Evolutionary conservation across 1,139 yeast genomes (phyloP).

Genomic region (Saccharomyces hybrid): DNA sequence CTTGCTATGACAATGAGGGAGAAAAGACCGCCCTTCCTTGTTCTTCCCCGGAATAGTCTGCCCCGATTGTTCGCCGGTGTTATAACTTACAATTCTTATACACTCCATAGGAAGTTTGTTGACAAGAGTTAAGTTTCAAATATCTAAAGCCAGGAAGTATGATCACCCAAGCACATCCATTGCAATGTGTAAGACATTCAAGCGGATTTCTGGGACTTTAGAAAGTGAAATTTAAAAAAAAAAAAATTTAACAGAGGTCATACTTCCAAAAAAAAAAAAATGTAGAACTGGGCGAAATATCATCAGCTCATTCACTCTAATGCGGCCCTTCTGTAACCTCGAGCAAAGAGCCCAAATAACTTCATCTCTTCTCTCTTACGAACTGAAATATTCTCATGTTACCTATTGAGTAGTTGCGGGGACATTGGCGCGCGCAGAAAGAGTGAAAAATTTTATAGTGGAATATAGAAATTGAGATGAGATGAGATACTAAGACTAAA

Average conservation of each 20-base stretch:
- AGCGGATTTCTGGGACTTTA: background rate
- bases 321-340: background rate
- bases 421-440: background rate
- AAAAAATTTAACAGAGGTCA: background rate
- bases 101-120: background rate
- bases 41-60: background rate
- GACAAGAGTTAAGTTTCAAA: background rate
- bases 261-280: background rate
- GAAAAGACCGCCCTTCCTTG: background rate
- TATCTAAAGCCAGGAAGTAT: background rate
- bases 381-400: background rate
- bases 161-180: background rate
- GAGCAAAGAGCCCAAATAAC: background rate
- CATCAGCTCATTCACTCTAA: background rate
- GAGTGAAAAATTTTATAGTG: constrained; percentile 1
- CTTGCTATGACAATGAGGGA: background rate
- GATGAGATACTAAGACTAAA: constrained; percentile 7
- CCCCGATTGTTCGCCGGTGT: background rate
- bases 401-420: background rate
- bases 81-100: background rate
- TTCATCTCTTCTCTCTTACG: background rate
- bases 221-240: background rate
- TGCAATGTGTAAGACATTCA: background rate
- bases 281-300: background rate
- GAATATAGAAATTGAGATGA: constrained; percentile 6